These are phyloP conservation scores for Candida ulmi DNA, from an alignment of 805 yeast species.

Conservation along the genomic window DNA sequence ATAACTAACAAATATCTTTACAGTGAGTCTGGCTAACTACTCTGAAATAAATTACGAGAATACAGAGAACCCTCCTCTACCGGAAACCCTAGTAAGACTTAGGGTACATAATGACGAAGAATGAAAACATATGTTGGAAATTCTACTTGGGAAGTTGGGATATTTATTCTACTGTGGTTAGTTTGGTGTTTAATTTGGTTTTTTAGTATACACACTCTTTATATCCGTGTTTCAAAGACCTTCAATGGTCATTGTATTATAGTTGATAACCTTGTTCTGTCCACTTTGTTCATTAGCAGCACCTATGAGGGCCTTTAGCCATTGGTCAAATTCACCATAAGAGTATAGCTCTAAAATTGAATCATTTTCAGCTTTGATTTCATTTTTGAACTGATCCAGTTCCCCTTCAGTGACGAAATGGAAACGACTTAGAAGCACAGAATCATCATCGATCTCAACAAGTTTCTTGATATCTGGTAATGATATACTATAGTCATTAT, in stretches of 20 bases:
- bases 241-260: constrained; percentile 29
- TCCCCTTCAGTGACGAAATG: constrained; percentile 20
- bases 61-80: constrained; percentile 40
- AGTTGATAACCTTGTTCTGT: constrained; percentile 29
- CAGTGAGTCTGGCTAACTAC: constrained; percentile 37
- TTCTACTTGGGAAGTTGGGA: no score
- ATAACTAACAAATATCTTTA: constrained; percentile 7
- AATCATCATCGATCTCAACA: constrained; percentile 11
- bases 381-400: constrained; percentile 18
- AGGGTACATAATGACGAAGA: constrained; percentile 38
- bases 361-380: constrained; percentile 18
- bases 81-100: constrained; percentile 62
- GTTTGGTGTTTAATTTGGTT: background rate
- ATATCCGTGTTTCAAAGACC: constrained; percentile 8
- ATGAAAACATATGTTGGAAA: constrained; percentile 4
- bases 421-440: constrained; percentile 15
- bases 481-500: constrained; percentile 18
- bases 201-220: constrained; percentile 1
- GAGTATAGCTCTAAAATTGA: constrained; percentile 10
- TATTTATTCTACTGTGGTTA: no score
- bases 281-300: constrained; percentile 32
- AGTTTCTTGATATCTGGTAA: constrained; percentile 25
- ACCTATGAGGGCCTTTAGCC: constrained; percentile 30
- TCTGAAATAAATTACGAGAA: constrained; percentile 24
- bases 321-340: constrained; percentile 18